Evolutionary conservation across 2,329 filamentous ascomycete species (phyloP).

Genomic region (Dryadomyces sulphureus): DNA sequence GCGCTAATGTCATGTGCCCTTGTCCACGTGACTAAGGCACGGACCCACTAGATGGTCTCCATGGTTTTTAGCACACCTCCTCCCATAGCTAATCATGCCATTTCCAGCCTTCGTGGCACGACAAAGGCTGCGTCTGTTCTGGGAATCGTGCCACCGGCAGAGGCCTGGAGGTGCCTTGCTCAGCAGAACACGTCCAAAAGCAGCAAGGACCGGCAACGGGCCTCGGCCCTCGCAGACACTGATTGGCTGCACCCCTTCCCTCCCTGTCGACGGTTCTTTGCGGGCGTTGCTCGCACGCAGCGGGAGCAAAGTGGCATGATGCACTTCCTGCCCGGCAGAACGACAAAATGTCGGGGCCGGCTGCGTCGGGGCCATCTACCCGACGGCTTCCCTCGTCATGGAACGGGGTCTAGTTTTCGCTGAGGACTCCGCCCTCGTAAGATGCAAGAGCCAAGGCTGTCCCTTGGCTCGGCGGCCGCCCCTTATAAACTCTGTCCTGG

Average conservation of each 20-base stretch:
- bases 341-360: slow-evolving; percentile 3
- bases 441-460: not conserved
- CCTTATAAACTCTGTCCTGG: not conserved
- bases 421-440: not conserved
- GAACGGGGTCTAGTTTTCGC: not conserved
- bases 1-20: too few species aligned
- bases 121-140: not conserved
- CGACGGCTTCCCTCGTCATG: not conserved
- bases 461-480: not conserved
- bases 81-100: slow-evolving; percentile 2
- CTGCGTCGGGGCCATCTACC: not conserved
- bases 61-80: too few species aligned
- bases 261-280: not conserved
- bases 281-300: too few species aligned
- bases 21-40: too few species aligned
- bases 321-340: not conserved
- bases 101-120: slow-evolving; percentile 1
- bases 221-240: not conserved
- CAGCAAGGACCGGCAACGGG: not conserved
- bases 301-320: slow-evolving; percentile 5
- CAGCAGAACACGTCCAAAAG: not conserved
- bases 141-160: not conserved
- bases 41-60: too few species aligned
- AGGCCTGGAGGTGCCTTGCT: not conserved
- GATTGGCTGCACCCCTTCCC: not conserved